Percentiles rank a stretch among this genome's conserved stretches.
Conservation (phyloP, 805 yeast species). For the Metschnikowia cerradonensis region DNA sequence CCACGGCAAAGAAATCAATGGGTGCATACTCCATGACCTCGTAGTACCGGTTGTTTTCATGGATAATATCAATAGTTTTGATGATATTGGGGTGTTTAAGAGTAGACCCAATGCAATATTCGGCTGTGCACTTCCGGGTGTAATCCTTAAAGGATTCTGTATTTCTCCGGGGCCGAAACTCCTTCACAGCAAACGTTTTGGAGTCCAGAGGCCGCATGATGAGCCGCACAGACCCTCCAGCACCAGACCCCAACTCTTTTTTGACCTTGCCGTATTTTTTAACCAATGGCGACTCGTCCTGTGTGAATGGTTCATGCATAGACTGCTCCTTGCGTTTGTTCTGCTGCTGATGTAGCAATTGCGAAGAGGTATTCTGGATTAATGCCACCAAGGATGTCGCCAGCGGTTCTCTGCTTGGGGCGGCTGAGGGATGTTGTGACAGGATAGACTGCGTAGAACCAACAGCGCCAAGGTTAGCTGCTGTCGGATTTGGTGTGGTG, state of each 20-base stretch:
- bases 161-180: conserved; percentile 67
- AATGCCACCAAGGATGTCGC: conserved; percentile 16
- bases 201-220: conserved; percentile 65
- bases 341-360: conserved; percentile 24
- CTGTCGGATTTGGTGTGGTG: neutral
- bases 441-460: neutral
- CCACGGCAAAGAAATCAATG: conserved; percentile 78
- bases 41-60: conserved; percentile 64
- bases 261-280: conserved; percentile 71
- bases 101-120: conserved; percentile 80
- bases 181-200: conserved; percentile 77
- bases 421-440: neutral
- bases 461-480: neutral
- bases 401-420: conserved; percentile 17
- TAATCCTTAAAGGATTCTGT: conserved; percentile 72
- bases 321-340: conserved; percentile 11
- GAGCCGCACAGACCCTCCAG: conserved; percentile 81
- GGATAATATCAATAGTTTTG: conserved; percentile 71
- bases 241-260: conserved; percentile 76
- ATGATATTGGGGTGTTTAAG: conserved; percentile 78
- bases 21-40: conserved; percentile 97
- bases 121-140: conserved; percentile 86
- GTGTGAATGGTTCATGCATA: conserved; percentile 16
- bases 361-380: conserved; percentile 17
- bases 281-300: conserved; percentile 24